Percentiles rank a stretch among this genome's conserved stretches.
Evolutionary conservation across 2,329 filamentous ascomycete genomes (phyloP).

Genomic region (Fusarium xyrophilum): DNA sequence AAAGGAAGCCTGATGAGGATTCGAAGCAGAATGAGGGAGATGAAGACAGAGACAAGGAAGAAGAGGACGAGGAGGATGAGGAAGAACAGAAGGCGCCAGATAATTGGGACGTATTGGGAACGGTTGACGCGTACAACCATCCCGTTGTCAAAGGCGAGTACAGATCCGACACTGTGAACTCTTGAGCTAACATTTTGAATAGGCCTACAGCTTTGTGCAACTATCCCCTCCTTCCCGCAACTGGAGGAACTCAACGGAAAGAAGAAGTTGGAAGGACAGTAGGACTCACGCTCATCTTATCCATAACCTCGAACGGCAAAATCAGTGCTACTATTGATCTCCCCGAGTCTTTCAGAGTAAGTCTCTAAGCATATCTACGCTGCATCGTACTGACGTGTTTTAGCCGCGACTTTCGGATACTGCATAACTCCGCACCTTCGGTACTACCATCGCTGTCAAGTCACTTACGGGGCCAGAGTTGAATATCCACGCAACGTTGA

Average conservation of each 20-base stretch:
- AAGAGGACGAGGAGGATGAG: not conserved
- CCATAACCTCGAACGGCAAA: not conserved
- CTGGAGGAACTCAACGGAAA: not conserved
- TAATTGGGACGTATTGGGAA: not conserved
- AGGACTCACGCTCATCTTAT: not conserved
- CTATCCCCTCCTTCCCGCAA: not conserved
- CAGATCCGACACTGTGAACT: rapidly evolving
- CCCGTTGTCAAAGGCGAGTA: not conserved
- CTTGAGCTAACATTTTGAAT: not conserved
- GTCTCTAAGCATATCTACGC: rapidly evolving
- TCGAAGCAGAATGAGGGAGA: not conserved
- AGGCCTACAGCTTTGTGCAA: not conserved
- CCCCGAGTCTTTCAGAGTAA: not conserved
- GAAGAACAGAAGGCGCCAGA: not conserved
- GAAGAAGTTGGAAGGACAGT: not conserved
- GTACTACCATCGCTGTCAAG: not conserved
- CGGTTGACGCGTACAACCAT: not conserved
- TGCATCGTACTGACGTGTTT: not conserved
- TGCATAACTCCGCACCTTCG: not conserved
- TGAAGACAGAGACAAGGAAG: not conserved
- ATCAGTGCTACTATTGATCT: not conserved
- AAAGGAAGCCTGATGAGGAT: not conserved
- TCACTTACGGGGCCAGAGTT: rapidly evolving
- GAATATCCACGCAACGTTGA: not conserved
- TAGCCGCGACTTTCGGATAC: not conserved